Conservation (phyloP, 108 stramenopile genomes). For the Chaetoceros tenuissimus region DNA sequence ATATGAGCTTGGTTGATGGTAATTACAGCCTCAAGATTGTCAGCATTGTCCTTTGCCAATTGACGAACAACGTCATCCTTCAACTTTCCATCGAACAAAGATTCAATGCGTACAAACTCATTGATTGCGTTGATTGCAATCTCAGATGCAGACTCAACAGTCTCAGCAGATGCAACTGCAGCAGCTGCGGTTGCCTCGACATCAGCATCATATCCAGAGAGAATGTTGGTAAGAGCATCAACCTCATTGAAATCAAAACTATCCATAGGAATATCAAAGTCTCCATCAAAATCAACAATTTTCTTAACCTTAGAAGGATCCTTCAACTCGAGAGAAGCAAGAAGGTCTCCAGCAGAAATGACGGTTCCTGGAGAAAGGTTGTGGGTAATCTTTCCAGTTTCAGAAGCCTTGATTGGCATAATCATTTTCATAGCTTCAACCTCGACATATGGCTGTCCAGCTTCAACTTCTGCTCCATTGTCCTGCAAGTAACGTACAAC, state of each 20-base stretch:
- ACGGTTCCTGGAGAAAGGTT: conserved; percentile 90
- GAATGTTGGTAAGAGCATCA: conserved; percentile 50
- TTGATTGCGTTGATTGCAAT: conserved; percentile 53
- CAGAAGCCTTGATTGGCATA: conserved; percentile 91
- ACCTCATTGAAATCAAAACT: conserved; percentile 4
- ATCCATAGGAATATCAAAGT: conserved; percentile 42
- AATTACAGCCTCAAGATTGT: conserved; percentile 72
- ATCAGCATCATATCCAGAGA: conserved; percentile 63
- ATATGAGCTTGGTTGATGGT: conserved; percentile 73
- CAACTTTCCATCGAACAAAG: conserved; percentile 69
- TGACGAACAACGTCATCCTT: conserved; percentile 84
- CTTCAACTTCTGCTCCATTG: conserved; percentile 79
- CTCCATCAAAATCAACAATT: conserved; percentile 74
- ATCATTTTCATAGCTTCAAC: conserved; percentile 97
- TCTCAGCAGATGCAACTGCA: conserved; percentile 37
- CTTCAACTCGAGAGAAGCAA: conserved; percentile 90
- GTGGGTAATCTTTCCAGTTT: conserved; percentile 91
- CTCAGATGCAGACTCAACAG: conserved; percentile 41
- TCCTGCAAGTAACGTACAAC: conserved; percentile 97
- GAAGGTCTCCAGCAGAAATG: conserved; percentile 91
- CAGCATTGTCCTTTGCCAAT: conserved; percentile 73
- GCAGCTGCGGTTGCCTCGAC: conserved; percentile 38
- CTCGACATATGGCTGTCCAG: conserved; percentile 90
- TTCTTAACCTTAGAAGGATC: conserved; percentile 94
- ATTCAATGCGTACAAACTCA: conserved; percentile 85